These are phyloP conservation scores for Aureobasidium sp. DNA, from an alignment of 2,329 filamentous ascomycete species.

Conservation along the genomic window DNA sequence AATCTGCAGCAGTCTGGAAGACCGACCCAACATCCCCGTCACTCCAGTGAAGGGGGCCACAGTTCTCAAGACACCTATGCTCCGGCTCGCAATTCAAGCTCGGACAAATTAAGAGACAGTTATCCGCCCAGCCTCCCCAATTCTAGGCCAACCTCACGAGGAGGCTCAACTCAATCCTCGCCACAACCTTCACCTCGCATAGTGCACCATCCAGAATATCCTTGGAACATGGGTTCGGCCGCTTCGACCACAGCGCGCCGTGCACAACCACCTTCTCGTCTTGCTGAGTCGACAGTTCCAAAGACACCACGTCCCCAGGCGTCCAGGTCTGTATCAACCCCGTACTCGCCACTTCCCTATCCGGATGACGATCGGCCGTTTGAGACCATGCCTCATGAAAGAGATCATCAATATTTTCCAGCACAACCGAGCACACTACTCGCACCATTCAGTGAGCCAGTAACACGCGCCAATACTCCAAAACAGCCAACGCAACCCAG, in stretches of 20 bases:
- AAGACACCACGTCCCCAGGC: slow-evolving; percentile 14
- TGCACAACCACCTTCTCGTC: slow-evolving; percentile 20
- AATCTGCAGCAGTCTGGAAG: slow-evolving; percentile 1
- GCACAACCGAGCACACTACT: slow-evolving; percentile 12
- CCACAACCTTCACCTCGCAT: slow-evolving; percentile 4
- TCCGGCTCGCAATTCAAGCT: slow-evolving; percentile 11
- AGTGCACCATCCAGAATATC: background rate
- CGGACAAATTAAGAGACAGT: slow-evolving; percentile 9
- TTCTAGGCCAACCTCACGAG: slow-evolving; percentile 12
- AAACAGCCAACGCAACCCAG: background rate
- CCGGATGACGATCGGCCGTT: slow-evolving; percentile 33
- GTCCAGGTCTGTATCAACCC: slow-evolving; percentile 26
- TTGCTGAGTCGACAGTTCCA: slow-evolving; percentile 18
- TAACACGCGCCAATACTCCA: slow-evolving; percentile 8
- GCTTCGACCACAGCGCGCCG: slow-evolving; percentile 21
- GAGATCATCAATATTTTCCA: slow-evolving; percentile 30
- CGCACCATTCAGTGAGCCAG: slow-evolving; percentile 14
- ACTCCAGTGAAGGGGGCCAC: background rate
- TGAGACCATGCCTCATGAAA: slow-evolving; percentile 34
- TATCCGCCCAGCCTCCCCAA: background rate
- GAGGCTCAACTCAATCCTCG: slow-evolving; percentile 1
- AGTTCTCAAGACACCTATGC: background rate
- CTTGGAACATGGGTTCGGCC: slow-evolving; percentile 11
- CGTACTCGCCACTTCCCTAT: slow-evolving; percentile 32
- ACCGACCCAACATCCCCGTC: background rate